phyloP scores from a whole-genome alignment of 2,329 filamentous ascomycete species.

The Thelonectria olida region DNA sequence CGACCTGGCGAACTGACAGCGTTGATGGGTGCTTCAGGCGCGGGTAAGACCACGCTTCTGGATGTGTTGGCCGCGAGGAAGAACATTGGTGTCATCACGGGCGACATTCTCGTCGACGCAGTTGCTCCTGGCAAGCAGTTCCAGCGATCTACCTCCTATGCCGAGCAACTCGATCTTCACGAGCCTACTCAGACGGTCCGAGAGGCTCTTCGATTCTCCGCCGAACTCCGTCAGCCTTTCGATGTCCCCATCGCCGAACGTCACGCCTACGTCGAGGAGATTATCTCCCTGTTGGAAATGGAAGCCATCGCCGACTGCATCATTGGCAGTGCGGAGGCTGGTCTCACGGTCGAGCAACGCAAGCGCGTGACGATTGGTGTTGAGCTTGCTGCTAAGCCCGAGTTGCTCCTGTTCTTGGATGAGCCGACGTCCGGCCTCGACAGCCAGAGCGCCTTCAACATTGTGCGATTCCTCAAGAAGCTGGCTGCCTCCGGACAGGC shows the following conservation, averaged over 20 bases:
- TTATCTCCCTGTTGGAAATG: constrained; percentile 68
- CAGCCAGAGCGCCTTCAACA: constrained; percentile 75
- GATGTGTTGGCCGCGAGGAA: constrained; percentile 75
- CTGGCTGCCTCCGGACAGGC: constrained; percentile 83
- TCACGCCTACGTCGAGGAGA: constrained; percentile 68
- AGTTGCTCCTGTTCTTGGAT: constrained; percentile 80
- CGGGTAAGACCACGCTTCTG: constrained; percentile 86
- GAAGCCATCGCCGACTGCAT: constrained; percentile 67
- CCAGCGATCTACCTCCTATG: constrained; percentile 69
- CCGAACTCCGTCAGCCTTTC: constrained; percentile 66
- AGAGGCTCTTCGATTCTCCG: constrained; percentile 71
- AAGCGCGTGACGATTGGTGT: constrained; percentile 91
- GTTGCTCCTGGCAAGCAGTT: constrained; percentile 66
- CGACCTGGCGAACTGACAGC: constrained; percentile 81
- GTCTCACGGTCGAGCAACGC: constrained; percentile 72
- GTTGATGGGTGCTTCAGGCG: constrained; percentile 85
- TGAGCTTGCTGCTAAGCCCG: constrained; percentile 84
- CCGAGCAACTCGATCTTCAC: constrained; percentile 70
- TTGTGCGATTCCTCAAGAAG: constrained; percentile 81
- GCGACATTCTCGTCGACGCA: constrained; percentile 67
- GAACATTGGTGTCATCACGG: constrained; percentile 68
- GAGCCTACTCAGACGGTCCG: constrained; percentile 70
- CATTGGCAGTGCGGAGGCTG: constrained; percentile 71
- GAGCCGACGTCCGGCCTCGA: constrained; percentile 79
- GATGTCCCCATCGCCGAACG: constrained; percentile 64